A percentile compares a stretch with the other conserved stretches of the same genome.
Evolutionary conservation across 352 stramenopile genomes (phyloP).

Genomic region (Pythium phragmitis): DNA sequence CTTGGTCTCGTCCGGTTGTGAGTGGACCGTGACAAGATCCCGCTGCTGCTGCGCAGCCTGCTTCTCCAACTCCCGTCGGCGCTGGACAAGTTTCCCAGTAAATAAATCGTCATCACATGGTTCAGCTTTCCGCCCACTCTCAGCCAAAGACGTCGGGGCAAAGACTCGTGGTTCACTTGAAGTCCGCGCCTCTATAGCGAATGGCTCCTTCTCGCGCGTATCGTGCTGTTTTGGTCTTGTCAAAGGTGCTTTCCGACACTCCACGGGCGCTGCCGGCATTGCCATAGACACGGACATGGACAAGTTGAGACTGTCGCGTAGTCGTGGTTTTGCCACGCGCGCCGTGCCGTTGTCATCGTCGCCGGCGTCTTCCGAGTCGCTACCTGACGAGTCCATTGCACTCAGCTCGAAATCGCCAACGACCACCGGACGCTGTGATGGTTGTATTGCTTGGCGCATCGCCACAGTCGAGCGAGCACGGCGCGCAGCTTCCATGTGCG

Average conservation of each 20-base stretch:
- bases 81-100: slow-evolving; percentile 39
- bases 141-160: neutral
- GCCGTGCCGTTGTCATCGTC: slow-evolving; percentile 5
- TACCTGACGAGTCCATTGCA: slow-evolving; percentile 26
- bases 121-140: neutral
- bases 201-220: neutral
- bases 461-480: neutral
- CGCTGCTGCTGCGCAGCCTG: neutral
- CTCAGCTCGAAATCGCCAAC: slow-evolving; percentile 39
- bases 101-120: slow-evolving; percentile 6
- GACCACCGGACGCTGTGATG: neutral
- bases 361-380: slow-evolving; percentile 25
- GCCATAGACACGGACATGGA: slow-evolving; percentile 53
- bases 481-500: slow-evolving; percentile 25
- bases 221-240: neutral
- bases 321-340: neutral
- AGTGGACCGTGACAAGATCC: too few relatives aligned
- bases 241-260: neutral
- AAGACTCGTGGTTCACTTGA: neutral
- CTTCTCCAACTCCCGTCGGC: slow-evolving; percentile 41
- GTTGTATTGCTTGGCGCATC: neutral
- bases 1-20: neutral
- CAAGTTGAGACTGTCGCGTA: slow-evolving; percentile 60
- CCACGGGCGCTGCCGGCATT: neutral
- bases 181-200: neutral